Evolutionary conservation across 164 flowering plant species (phyloP), one percentile per base, ranked within the genome.

Genomic region (Taxillus chinensis): DNA sequence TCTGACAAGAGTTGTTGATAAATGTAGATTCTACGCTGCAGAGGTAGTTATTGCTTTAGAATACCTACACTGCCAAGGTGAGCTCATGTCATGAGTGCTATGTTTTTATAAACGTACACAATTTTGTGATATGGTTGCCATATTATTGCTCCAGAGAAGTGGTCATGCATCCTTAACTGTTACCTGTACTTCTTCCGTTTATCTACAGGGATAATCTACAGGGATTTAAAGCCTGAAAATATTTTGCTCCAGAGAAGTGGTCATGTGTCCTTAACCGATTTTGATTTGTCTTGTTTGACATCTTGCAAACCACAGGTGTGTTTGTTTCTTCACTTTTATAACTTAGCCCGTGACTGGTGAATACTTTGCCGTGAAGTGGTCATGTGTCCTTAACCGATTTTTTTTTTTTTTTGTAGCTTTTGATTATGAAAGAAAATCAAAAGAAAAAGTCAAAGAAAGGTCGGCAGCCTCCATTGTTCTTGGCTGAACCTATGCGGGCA

Each of bases 51-150:
- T 90, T 71, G 99, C 96, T 49, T 69, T 93, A 72, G 99, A 93
- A 77, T 93, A 93, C 73, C 97, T 93, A 78, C 99, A 93, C 72
- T 93, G 97, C 74, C 97, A 90, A 86, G 99, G 99, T 90, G 75
- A 5, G 48, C 8, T 51, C 10, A 16, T 57, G 4, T 3, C 10
- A 51, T n/a, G 54, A 6, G 46, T 43, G 46, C 10, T 43, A 6
- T 43, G 46, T 43, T 43, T 9, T 43, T 9, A 43, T 27, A 27
- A 27, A 27, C 27, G 27, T 2, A 27, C 27, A 27, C 27, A 27
- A 27, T 27, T 27, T 27, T 27, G 2, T 27, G 27, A 27, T 27
- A 27, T 27, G 27, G 2, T 27, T 27, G 27, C 2, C 27, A 27
- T 27, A 27, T 2, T 27, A 27, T 59, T 93, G 61, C 73, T 90